These are phyloP conservation scores for Mycoemilia scoparia DNA, from an alignment of 192 early-diverging fungal genomes.

Conservation along the genomic window DNA sequence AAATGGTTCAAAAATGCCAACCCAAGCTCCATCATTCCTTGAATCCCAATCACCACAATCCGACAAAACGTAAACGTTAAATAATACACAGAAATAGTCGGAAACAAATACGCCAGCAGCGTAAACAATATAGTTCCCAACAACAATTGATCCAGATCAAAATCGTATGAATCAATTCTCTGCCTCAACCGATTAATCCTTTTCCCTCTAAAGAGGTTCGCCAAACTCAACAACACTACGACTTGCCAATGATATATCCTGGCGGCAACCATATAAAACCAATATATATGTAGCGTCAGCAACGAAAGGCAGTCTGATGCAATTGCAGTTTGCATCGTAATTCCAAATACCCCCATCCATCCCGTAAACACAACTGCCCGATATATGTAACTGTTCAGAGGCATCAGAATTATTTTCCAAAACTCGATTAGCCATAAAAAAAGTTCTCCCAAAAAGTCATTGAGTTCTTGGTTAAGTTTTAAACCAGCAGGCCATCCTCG, in stretches of 20 bases:
- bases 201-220: slow-evolving; percentile 79
- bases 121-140: slow-evolving; percentile 89
- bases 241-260: slow-evolving; percentile 90
- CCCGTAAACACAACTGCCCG: slow-evolving; percentile 52
- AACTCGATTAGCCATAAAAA: slow-evolving; percentile 73
- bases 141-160: slow-evolving; percentile 84
- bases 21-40: slow-evolving; percentile 65
- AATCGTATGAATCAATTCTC: slow-evolving; percentile 85
- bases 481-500: slow-evolving; percentile 84
- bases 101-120: slow-evolving; percentile 82
- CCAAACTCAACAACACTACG: slow-evolving; percentile 62
- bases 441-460: slow-evolving; percentile 73
- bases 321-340: slow-evolving; percentile 66
- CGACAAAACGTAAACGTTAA: slow-evolving; percentile 72
- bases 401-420: slow-evolving; percentile 56
- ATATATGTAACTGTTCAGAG: slow-evolving; percentile 26
- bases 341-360: slow-evolving; percentile 58
- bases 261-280: slow-evolving; percentile 88
- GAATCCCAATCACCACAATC: slow-evolving; percentile 58
- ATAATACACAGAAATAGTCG: slow-evolving; percentile 89
- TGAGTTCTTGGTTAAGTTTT: slow-evolving; percentile 85
- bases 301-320: slow-evolving; percentile 69
- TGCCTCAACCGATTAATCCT: slow-evolving; percentile 64
- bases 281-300: slow-evolving; percentile 77
- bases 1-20: slow-evolving; percentile 90